Percentiles rank a stretch among this genome's conserved stretches.
Evolutionary conservation across 2,329 filamentous ascomycete species (phyloP).

Genomic region (Stenocarpella maydis): DNA sequence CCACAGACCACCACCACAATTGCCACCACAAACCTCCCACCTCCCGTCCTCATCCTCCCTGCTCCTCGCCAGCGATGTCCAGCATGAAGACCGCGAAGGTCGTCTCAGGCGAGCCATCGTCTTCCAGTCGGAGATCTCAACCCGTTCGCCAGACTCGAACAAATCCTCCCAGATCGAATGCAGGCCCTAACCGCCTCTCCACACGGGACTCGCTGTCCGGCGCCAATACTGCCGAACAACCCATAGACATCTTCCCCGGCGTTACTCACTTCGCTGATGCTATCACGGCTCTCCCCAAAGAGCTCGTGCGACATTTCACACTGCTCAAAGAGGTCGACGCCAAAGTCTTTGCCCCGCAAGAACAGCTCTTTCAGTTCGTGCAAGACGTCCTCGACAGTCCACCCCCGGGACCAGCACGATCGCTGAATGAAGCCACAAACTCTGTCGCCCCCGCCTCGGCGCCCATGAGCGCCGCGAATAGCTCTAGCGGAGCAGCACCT

Average conservation of each 20-base stretch:
- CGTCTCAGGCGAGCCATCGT: constrained; percentile 48
- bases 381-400: constrained; percentile 66
- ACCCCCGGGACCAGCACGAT: constrained; percentile 53
- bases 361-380: constrained; percentile 80
- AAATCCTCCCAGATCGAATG: constrained; percentile 66
- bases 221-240: constrained; percentile 59
- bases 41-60: constrained; percentile 14
- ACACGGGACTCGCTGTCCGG: constrained; percentile 56
- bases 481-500: constrained; percentile 50
- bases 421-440: constrained; percentile 54
- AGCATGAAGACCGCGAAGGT: constrained; percentile 66
- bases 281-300: constrained; percentile 89
- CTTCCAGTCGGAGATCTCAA: constrained; percentile 67
- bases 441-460: constrained; percentile 53
- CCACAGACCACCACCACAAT: neutral
- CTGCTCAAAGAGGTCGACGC: constrained; percentile 97
- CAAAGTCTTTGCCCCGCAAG: constrained; percentile 90
- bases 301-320: constrained; percentile 95
- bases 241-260: constrained; percentile 72
- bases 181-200: constrained; percentile 54
- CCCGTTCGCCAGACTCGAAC: constrained; percentile 71
- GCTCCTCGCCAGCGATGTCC: constrained; percentile 29
- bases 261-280: constrained; percentile 86
- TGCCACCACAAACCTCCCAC: constrained; percentile 33
- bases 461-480: constrained; percentile 60